Evolutionary conservation across 2,329 filamentous ascomycete genomes (phyloP).

Genomic region (Botrytis medusae): DNA sequence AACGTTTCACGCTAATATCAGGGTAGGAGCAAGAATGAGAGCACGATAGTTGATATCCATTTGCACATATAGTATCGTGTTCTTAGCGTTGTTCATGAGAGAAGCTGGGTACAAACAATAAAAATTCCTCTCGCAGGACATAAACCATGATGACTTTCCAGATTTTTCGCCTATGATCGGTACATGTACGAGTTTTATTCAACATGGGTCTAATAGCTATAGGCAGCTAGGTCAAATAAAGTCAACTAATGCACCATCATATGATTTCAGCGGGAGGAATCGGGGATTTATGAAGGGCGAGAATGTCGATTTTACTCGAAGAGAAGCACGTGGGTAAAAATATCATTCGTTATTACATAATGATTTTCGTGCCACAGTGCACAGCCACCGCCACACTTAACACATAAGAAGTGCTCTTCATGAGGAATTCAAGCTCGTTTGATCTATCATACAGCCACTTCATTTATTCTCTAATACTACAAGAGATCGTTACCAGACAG

Average conservation of each 20-base stretch:
- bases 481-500: background rate
- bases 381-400: slow-evolving; percentile 3
- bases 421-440: background rate
- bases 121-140: background rate
- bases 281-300: background rate
- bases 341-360: slow-evolving; percentile 1
- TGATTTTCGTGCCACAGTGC: background rate
- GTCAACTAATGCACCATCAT: background rate
- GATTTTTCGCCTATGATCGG: background rate
- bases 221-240: background rate
- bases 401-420: slow-evolving; percentile 5
- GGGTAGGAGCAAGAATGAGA: background rate
- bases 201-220: background rate
- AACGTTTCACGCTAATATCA: background rate
- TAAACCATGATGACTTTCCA: background rate
- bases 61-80: background rate
- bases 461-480: background rate
- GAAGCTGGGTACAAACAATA: background rate
- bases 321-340: background rate
- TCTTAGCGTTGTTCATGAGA: background rate
- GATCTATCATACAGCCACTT: background rate
- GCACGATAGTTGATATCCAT: background rate
- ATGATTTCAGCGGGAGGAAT: background rate
- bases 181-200: background rate
- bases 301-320: background rate